Conservation (phyloP, 495 filamentous ascomycete genomes). For the Elaphomyces granulatus region DNA sequence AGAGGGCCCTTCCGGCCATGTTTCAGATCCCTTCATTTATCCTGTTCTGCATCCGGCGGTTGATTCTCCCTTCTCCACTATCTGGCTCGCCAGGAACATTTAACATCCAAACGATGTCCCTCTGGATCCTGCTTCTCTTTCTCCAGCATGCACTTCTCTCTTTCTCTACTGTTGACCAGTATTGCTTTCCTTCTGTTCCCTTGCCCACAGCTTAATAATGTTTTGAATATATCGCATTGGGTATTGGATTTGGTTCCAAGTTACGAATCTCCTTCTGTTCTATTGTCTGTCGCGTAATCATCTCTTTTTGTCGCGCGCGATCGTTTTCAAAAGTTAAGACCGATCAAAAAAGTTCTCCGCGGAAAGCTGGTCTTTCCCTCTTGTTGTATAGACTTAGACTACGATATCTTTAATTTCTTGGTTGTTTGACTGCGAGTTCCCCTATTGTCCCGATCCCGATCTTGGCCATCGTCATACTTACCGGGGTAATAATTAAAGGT, state of each 20-base stretch:
- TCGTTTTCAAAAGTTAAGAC: not conserved
- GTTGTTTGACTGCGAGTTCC: not conserved
- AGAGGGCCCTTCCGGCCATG: no score
- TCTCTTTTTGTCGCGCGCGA: not conserved
- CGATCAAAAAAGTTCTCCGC: not conserved
- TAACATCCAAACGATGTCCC: constrained; percentile 28
- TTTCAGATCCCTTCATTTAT: constrained; percentile 30
- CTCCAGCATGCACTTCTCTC: constrained; percentile 8
- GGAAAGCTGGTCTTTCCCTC: not conserved
- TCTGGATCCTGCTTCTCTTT: constrained; percentile 11
- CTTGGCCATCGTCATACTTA: not conserved
- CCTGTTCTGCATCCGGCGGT: no score
- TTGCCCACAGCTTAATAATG: not conserved
- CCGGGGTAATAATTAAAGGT: no score
- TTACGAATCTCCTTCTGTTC: not conserved
- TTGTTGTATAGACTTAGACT: no score
- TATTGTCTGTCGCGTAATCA: no score
- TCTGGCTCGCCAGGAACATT: constrained; percentile 16
- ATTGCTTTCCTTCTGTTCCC: constrained; percentile 2
- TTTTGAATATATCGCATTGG: not conserved
- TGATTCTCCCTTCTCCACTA: constrained; percentile 6
- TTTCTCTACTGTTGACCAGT: constrained; percentile 2
- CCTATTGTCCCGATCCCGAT: not conserved
- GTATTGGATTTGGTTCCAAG: no score
- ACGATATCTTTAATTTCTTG: no score